These are phyloP conservation scores for Tagetes patula DNA, from an alignment of 129 eudicot species.

Conservation along the genomic window DNA sequence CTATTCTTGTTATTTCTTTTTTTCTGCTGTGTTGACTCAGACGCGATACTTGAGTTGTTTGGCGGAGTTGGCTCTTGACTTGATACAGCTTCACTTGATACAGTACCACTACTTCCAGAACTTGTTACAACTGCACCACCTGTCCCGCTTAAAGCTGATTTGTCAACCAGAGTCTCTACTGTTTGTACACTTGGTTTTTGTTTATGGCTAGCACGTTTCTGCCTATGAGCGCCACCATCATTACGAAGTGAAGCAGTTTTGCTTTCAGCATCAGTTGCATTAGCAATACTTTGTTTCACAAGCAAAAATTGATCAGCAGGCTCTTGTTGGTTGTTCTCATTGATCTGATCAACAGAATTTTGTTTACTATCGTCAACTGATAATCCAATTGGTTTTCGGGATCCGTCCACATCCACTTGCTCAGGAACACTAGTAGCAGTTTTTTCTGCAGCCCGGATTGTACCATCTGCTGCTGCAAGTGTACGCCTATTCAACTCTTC, in stretches of 20 bases:
- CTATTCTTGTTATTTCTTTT: conserved; percentile 53
- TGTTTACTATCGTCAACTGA: conserved; percentile 7
- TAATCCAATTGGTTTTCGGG: conserved; percentile 31
- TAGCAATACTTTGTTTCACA: conserved; percentile 30
- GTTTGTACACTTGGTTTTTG: conserved; percentile 47
- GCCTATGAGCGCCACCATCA: conserved; percentile 42
- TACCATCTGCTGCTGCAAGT: conserved; percentile 44
- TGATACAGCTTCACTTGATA: conserved; percentile 19
- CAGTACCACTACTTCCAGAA: conserved; percentile 23
- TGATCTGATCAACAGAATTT: conserved; percentile 27
- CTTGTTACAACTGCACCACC: conserved; percentile 23
- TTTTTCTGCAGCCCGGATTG: conserved; percentile 26
- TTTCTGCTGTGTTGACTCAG: conserved; percentile 43
- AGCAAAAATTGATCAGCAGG: conserved; percentile 30
- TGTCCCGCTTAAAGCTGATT: conserved; percentile 25
- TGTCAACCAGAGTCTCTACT: conserved; percentile 39
- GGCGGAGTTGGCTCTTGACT: conserved; percentile 26
- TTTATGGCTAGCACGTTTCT: conserved; percentile 51
- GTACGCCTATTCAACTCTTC: conserved; percentile 89
- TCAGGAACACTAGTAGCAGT: conserved; percentile 19
- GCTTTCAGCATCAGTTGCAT: conserved; percentile 30
- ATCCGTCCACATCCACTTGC: conserved; percentile 36
- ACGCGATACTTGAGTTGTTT: conserved; percentile 20
- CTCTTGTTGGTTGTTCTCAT: conserved; percentile 31
- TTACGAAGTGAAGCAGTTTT: conserved; percentile 37